Evolutionary conservation across 2,329 filamentous ascomycete species (phyloP).

Genomic region (Alternaria atra): DNA sequence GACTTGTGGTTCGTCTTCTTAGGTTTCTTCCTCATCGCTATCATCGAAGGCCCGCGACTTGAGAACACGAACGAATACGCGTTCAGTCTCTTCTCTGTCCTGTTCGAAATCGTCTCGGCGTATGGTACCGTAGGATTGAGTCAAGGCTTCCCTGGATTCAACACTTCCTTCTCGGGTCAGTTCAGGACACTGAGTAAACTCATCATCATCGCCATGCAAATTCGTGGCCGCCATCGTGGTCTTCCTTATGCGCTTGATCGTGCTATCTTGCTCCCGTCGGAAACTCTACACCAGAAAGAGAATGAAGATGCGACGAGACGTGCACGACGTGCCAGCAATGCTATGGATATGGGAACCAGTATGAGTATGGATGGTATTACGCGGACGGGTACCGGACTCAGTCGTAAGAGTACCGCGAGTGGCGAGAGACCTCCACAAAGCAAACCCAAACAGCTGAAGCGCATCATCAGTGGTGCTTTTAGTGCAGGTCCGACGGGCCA

Average conservation of each 20-base stretch:
- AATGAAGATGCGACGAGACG: constrained; percentile 60
- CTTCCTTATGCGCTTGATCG: constrained; percentile 73
- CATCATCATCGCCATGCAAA: constrained; percentile 72
- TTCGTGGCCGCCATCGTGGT: constrained; percentile 71
- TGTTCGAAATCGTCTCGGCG: constrained; percentile 55
- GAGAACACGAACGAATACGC: constrained; percentile 65
- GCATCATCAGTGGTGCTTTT: constrained; percentile 34
- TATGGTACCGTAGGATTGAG: constrained; percentile 89
- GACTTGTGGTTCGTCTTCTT: constrained; percentile 97
- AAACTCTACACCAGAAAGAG: constrained; percentile 70
- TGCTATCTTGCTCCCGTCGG: constrained; percentile 73
- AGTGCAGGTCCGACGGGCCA: constrained; percentile 30
- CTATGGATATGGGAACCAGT: constrained; percentile 20
- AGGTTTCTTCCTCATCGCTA: constrained; percentile 90
- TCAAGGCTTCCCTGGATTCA: constrained; percentile 78
- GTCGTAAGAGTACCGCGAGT: constrained; percentile 26
- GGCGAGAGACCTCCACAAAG: constrained; percentile 13
- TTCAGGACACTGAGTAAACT: constrained; percentile 77
- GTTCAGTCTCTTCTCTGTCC: constrained; percentile 59
- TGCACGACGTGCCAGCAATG: constrained; percentile 38
- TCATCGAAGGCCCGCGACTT: constrained; percentile 80
- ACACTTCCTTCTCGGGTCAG: constrained; percentile 83
- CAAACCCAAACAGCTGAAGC: constrained; percentile 28
- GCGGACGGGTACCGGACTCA: constrained; percentile 32
- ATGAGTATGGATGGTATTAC: constrained; percentile 21